These are phyloP conservation scores for Amanita rimosa DNA, from an alignment of 768 basidiomycete genomes.

Conservation along the genomic window DNA sequence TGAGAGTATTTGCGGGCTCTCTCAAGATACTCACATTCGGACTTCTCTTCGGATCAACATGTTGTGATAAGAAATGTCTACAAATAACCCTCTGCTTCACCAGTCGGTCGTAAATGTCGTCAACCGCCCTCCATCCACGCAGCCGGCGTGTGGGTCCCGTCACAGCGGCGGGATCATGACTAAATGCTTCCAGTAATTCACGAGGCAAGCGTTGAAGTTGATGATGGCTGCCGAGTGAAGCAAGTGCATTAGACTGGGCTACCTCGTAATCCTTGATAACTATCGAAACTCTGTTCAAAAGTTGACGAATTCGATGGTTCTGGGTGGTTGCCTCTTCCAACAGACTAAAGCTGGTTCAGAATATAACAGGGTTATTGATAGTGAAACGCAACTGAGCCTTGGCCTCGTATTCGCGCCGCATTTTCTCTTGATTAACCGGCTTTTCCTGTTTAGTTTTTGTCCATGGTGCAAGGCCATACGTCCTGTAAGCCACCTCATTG, in stretches of 20 bases:
- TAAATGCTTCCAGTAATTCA: conserved; percentile 64
- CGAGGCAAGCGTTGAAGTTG: conserved; percentile 33
- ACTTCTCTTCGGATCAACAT: conserved; percentile 14
- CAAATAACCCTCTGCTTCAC: conserved; percentile 48
- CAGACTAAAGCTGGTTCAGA: conserved; percentile 27
- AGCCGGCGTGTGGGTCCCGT: conserved; percentile 51
- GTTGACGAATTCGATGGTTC: conserved; percentile 58
- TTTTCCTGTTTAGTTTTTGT: conserved; percentile 1
- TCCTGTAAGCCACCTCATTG: too few species aligned
- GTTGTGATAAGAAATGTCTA: conserved; percentile 28
- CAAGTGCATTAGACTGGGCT: conserved; percentile 40
- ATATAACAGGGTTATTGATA: not conserved
- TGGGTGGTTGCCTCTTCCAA: conserved; percentile 47
- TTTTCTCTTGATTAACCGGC: conserved; percentile 12
- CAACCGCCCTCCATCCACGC: conserved; percentile 61
- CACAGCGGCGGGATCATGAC: conserved; percentile 70
- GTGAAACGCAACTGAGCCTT: conserved; percentile 38
- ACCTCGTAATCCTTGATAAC: conserved; percentile 57
- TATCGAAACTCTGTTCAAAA: conserved; percentile 53
- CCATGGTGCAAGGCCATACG: conserved; percentile 3
- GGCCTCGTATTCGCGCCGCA: conserved; percentile 45
- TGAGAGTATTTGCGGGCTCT: conserved; percentile 39
- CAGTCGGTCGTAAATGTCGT: conserved; percentile 61
- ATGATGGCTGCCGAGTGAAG: conserved; percentile 34
- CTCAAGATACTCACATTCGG: conserved; percentile 32